These are phyloP conservation scores for Thuidium tamariscinum DNA, from an alignment of 225 moss, liverwort and hornwort species.

Conservation along the genomic window DNA sequence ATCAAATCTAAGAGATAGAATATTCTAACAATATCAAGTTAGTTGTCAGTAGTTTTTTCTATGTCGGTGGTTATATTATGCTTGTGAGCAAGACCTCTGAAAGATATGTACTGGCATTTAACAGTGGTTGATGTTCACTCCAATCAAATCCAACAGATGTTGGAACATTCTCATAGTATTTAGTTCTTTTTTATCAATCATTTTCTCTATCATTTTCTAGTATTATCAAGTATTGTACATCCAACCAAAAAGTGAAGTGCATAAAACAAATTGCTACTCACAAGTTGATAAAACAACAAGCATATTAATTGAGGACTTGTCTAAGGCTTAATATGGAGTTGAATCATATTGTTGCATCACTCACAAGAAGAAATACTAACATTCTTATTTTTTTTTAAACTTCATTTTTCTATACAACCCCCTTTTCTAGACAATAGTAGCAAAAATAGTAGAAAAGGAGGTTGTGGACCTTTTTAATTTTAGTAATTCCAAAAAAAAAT, in stretches of 20 bases:
- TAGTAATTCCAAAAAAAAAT: no score
- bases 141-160: not conserved
- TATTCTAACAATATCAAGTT: not conserved
- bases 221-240: not conserved
- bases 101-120: not conserved
- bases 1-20: not conserved
- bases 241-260: no score
- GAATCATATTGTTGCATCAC: not conserved
- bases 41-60: no score
- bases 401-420: no score
- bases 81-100: rapidly evolving
- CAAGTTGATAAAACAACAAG: not conserved
- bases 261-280: not conserved
- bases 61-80: rapidly evolving
- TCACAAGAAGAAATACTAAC: not conserved
- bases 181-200: rapidly evolving
- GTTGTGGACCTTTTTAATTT: no score
- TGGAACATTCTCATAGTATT: rapidly evolving
- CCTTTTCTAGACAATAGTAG: no score
- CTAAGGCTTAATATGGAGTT: rapidly evolving
- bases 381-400: not conserved
- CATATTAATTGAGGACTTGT: not conserved
- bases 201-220: not conserved
- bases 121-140: not conserved
- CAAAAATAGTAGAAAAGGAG: no score